phyloP scores from a whole-genome alignment of 768 basidiomycete genomes.

The Chiua virens region DNA sequence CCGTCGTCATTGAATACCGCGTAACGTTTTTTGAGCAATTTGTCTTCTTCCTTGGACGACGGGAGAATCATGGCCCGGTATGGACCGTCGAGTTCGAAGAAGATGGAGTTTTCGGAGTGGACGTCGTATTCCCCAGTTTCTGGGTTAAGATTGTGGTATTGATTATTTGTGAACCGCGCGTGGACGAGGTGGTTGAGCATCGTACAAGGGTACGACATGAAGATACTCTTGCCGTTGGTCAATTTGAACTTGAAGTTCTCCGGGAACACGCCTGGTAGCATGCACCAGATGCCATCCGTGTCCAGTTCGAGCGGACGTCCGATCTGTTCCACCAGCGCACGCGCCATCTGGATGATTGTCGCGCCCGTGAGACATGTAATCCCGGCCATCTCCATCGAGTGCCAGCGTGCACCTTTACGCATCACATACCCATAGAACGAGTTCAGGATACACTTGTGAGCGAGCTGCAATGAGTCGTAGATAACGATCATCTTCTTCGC shows the following conservation, averaged over 20 bases:
- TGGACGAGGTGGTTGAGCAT: slow-evolving; percentile 99
- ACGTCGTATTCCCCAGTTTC: slow-evolving; percentile 82
- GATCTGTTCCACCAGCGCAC: slow-evolving; percentile 95
- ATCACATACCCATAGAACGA: slow-evolving; percentile 99
- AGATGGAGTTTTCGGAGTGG: slow-evolving; percentile 97
- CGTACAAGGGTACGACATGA: slow-evolving; percentile 95
- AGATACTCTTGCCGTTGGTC: slow-evolving; percentile 79
- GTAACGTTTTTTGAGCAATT: slow-evolving; percentile 96
- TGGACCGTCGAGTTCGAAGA: slow-evolving; percentile 98
- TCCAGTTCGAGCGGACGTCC: slow-evolving; percentile 96
- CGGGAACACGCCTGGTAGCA: slow-evolving; percentile 97
- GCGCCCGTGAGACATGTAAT: slow-evolving; percentile 98
- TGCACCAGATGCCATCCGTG: slow-evolving; percentile 99
- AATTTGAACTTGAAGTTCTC: slow-evolving; percentile 98
- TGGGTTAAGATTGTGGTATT: slow-evolving; percentile 91
- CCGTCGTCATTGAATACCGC: slow-evolving; percentile 99
- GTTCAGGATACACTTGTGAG: slow-evolving; percentile 99
- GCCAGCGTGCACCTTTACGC: slow-evolving; percentile 99
- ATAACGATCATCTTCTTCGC: slow-evolving; percentile 99
- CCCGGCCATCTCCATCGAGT: slow-evolving; percentile 99
- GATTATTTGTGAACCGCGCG: slow-evolving; percentile 93
- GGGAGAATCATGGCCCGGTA: slow-evolving; percentile 99
- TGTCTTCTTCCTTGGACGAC: slow-evolving; percentile 99
- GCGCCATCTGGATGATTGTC: slow-evolving; percentile 98
- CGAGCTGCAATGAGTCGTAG: slow-evolving; percentile 97